A percentile compares a stretch with the other conserved stretches of the same genome.
Conservation (phyloP, 805 yeast species). For the Maudiozyma serrabonitensis region DNA sequence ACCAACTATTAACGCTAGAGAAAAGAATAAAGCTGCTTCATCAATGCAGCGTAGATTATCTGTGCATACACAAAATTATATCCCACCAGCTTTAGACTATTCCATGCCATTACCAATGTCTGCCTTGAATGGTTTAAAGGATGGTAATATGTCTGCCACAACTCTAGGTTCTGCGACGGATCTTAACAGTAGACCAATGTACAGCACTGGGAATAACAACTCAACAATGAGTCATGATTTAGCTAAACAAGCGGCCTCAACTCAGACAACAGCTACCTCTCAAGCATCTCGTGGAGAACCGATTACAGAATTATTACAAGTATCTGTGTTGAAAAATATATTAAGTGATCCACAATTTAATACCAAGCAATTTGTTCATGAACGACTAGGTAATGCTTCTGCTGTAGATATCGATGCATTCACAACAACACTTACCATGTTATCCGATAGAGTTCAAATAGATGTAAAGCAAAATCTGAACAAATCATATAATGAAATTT, state of each 20-base stretch:
- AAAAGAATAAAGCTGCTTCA: conserved; percentile 32
- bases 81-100: conserved; percentile 24
- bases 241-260: background rate
- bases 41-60: conserved; percentile 39
- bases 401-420: conserved; percentile 67
- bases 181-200: background rate
- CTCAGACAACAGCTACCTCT: background rate
- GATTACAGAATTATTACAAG: conserved; percentile 3
- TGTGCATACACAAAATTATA: conserved; percentile 28
- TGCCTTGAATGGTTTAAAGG: background rate
- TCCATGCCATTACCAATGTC: conserved; percentile 21
- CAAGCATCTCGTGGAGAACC: background rate
- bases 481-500: conserved; percentile 52
- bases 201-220: background rate
- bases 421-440: conserved; percentile 41
- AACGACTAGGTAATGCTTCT: conserved; percentile 50
- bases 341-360: conserved; percentile 36
- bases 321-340: conserved; percentile 2
- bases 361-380: conserved; percentile 39
- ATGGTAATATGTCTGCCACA: background rate
- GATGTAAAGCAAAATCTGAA: conserved; percentile 52
- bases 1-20: conserved; percentile 29
- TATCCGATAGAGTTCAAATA: conserved; percentile 41
- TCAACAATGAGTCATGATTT: background rate
- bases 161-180: background rate